Evolutionary conservation across 768 basidiomycete species (phyloP).

Genomic region (Saitozyma podzolica): DNA sequence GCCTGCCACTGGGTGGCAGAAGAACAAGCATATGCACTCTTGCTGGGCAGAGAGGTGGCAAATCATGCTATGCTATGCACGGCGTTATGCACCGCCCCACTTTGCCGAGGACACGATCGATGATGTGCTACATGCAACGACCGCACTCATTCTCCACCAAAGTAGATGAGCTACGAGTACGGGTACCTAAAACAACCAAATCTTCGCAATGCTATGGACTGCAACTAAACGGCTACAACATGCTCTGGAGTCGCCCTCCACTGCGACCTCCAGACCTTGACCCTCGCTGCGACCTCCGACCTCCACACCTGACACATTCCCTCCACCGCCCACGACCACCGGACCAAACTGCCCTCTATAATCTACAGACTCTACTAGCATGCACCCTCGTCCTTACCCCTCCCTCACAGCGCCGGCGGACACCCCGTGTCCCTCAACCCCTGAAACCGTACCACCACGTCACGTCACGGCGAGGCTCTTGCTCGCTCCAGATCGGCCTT

Average conservation of each 20-base stretch:
- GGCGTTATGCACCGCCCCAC: too few species aligned
- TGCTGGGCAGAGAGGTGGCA: too few species aligned
- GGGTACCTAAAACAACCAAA: too few species aligned
- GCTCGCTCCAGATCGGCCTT: slow-evolving; percentile 1
- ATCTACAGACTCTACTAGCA: slow-evolving; percentile 12
- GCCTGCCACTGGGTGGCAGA: too few species aligned
- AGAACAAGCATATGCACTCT: too few species aligned
- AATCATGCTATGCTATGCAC: too few species aligned
- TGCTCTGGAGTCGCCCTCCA: slow-evolving; percentile 32
- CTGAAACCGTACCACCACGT: slow-evolving; percentile 26
- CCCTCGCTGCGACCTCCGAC: slow-evolving; percentile 7
- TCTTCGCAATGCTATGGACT: too few species aligned
- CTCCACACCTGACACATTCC: neutral
- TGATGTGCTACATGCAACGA: neutral
- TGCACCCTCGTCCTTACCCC: slow-evolving; percentile 13
- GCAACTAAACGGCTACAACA: slow-evolving; percentile 12
- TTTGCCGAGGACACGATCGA: neutral
- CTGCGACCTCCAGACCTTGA: slow-evolving; percentile 7
- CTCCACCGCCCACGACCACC: slow-evolving; percentile 2
- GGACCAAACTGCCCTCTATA: neutral
- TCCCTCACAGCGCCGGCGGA: neutral
- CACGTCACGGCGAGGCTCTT: slow-evolving; percentile 34
- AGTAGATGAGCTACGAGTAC: too few species aligned
- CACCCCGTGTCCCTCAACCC: slow-evolving; percentile 15
- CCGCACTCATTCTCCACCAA: slow-evolving; percentile 11